Conservation (phyloP, 805 yeast species). For the Sungouiozyma intestinalis region DNA sequence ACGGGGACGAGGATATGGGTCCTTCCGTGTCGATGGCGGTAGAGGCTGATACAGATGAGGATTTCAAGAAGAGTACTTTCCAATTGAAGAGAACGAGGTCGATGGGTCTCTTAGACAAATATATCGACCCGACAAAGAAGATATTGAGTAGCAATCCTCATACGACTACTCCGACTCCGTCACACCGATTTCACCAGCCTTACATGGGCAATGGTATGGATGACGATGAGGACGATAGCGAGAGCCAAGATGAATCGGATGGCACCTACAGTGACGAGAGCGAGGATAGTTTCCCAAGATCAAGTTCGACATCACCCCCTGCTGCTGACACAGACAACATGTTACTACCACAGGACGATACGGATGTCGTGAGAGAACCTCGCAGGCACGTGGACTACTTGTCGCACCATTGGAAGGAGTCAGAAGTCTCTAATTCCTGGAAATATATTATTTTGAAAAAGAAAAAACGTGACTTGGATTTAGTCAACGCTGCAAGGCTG, state of each 20-base stretch:
- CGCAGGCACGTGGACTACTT: slow-evolving; percentile 88
- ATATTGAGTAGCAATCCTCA: slow-evolving; percentile 19
- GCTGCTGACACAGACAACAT: slow-evolving; percentile 22
- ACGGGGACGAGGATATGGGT: slow-evolving; percentile 27
- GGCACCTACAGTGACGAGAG: slow-evolving; percentile 2
- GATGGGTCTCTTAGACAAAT: slow-evolving; percentile 68
- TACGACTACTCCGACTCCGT: slow-evolving; percentile 3
- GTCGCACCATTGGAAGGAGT: slow-evolving; percentile 92
- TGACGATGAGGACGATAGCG: slow-evolving; percentile 4
- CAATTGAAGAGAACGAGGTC: slow-evolving; percentile 74
- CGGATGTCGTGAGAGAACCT: slow-evolving; percentile 70
- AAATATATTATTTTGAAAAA: slow-evolving; percentile 76
- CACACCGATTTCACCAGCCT: background rate
- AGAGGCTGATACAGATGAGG: slow-evolving; percentile 60
- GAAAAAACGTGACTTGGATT: slow-evolving; percentile 43
- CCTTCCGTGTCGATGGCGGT: slow-evolving; percentile 41
- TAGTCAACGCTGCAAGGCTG: slow-evolving; percentile 69
- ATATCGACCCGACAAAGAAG: slow-evolving; percentile 39
- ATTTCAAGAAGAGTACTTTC: slow-evolving; percentile 60
- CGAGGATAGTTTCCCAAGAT: slow-evolving; percentile 6
- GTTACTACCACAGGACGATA: slow-evolving; percentile 67
- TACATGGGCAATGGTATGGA: slow-evolving; percentile 10
- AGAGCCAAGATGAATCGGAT: background rate
- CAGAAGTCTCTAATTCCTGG: slow-evolving; percentile 93
- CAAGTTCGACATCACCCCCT: slow-evolving; percentile 30